phyloP scores from a whole-genome alignment of 371 early-diverging fungal genomes.

The Mucor ambiguus region DNA sequence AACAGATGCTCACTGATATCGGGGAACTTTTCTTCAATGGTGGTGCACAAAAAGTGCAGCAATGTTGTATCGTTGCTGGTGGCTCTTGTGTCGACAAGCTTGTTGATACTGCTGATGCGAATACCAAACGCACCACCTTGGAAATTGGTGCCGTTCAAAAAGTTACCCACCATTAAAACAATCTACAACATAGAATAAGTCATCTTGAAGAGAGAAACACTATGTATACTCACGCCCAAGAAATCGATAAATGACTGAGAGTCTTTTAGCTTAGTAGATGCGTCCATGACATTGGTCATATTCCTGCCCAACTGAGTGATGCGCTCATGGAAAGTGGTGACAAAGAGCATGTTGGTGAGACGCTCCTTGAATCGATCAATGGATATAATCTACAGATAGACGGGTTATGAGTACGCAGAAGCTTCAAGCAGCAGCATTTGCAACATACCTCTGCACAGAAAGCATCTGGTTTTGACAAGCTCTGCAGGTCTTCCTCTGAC shows the following conservation, averaged over 20 bases:
- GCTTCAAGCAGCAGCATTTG: neutral
- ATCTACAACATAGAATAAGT: conserved; percentile 44
- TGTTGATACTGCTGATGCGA: conserved; percentile 85
- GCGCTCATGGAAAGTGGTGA: conserved; percentile 73
- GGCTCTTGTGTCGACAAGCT: conserved; percentile 85
- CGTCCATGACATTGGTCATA: conserved; percentile 56
- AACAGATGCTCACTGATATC: conserved; percentile 56
- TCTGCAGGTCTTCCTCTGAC: conserved; percentile 61
- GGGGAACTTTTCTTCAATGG: conserved; percentile 72
- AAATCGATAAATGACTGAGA: conserved; percentile 55
- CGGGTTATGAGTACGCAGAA: conserved; percentile 13
- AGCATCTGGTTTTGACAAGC: conserved; percentile 77
- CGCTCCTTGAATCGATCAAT: conserved; percentile 82
- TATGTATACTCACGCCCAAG: conserved; percentile 46
- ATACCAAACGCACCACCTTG: conserved; percentile 94
- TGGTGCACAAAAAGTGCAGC: conserved; percentile 76
- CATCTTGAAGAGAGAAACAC: neutral
- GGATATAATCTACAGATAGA: conserved; percentile 63
- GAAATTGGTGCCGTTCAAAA: conserved; percentile 87
- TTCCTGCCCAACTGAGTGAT: conserved; percentile 68
- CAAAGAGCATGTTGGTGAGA: conserved; percentile 74
- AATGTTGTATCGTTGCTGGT: conserved; percentile 70
- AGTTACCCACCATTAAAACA: conserved; percentile 89
- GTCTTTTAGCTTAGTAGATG: conserved; percentile 57
- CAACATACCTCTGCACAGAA: conserved; percentile 82